Evolutionary conservation across 179 eudicot species (phyloP).

Genomic region (Patellifolia procumbens): DNA sequence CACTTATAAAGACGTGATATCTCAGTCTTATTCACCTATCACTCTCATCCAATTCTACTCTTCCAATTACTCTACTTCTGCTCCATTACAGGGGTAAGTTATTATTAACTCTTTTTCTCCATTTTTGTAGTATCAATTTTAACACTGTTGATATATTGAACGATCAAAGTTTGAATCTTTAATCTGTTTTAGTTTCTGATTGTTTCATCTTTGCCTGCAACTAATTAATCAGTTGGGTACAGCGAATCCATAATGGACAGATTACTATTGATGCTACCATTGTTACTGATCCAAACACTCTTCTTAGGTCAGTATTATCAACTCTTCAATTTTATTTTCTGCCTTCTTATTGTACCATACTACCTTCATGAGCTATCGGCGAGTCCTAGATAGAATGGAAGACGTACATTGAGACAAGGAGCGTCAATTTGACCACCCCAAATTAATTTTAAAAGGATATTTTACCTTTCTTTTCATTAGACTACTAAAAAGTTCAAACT

Average conservation of each 20-base stretch:
- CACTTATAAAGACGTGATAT: constrained; percentile 55
- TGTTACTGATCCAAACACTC: constrained; percentile 55
- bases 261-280: constrained; percentile 62
- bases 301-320: constrained; percentile 52
- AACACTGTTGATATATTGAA: background rate
- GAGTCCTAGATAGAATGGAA: too few relatives aligned
- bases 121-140: background rate
- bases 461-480: too few relatives aligned
- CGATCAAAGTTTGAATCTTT: background rate
- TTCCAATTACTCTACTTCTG: constrained; percentile 62
- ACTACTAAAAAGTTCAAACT: background rate
- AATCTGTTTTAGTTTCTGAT: constrained; percentile 1
- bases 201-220: constrained; percentile 17
- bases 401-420: too few relatives aligned
- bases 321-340: background rate
- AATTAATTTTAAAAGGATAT: too few relatives aligned
- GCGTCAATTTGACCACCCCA: too few relatives aligned
- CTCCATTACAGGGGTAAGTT: constrained; percentile 77
- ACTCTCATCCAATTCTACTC: constrained; percentile 76
- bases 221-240: constrained; percentile 70
- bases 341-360: too few relatives aligned
- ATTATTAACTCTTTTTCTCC: background rate
- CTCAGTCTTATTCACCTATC: constrained; percentile 58
- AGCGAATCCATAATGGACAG: constrained; percentile 79
- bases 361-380: too few relatives aligned